Conservation (phyloP, 2,329 filamentous ascomycete genomes). For the Aspergillus japonicus region DNA sequence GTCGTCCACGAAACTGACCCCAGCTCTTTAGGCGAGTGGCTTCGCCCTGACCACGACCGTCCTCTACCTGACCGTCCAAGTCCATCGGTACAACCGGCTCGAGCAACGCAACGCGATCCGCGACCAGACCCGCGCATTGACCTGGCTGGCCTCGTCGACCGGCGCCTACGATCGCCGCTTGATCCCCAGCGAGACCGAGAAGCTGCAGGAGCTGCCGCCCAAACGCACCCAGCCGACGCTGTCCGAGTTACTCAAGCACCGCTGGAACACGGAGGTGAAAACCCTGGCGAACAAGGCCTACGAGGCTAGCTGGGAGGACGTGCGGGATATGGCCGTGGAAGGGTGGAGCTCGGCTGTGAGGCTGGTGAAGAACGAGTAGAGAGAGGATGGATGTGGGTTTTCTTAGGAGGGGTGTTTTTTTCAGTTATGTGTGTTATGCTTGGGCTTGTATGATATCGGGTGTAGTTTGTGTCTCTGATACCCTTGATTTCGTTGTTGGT, state of each 20-base stretch:
- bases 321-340: conserved; percentile 50
- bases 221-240: conserved; percentile 45
- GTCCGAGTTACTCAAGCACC: conserved; percentile 68
- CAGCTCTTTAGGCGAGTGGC: conserved; percentile 58
- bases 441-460: neutral
- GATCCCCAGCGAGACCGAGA: conserved; percentile 14
- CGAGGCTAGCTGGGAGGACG: conserved; percentile 62
- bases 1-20: too few relatives aligned
- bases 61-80: conserved; percentile 68
- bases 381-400: neutral
- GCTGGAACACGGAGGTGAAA: conserved; percentile 75
- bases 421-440: neutral
- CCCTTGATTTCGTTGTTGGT: conserved; percentile 12
- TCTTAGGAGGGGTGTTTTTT: neutral
- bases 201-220: neutral
- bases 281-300: conserved; percentile 65
- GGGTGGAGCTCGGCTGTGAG: conserved; percentile 50
- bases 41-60: conserved; percentile 72
- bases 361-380: conserved; percentile 35
- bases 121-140: conserved; percentile 44
- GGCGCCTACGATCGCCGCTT: conserved; percentile 37
- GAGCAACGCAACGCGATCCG: conserved; percentile 46
- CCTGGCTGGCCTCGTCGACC: conserved; percentile 38
- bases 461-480: conserved; percentile 13
- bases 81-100: conserved; percentile 67